These are phyloP conservation scores for Solanum virginianum DNA, from an alignment of 257 asterid genomes.

Conservation along the genomic window DNA sequence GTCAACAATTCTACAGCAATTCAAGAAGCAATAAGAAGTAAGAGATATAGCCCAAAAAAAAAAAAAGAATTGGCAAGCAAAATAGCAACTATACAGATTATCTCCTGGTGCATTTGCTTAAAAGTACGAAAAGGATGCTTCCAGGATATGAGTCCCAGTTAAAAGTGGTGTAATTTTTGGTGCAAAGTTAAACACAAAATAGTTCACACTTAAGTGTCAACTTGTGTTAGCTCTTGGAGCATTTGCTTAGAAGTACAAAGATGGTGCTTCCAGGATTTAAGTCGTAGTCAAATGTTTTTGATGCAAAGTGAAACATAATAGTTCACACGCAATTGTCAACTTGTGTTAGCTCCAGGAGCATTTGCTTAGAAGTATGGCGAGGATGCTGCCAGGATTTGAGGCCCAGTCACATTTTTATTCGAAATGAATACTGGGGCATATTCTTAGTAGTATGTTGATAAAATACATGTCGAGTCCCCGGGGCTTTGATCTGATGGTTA, in stretches of 20 bases:
- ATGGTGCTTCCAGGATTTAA: not conserved
- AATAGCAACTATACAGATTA: too few species aligned
- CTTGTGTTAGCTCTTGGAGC: not conserved
- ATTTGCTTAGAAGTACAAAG: not conserved
- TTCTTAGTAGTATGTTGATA: not conserved
- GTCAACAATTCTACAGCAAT: too few species aligned
- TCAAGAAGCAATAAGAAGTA: too few species aligned
- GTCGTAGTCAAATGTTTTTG: not conserved
- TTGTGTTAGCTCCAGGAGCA: not conserved
- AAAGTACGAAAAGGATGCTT: not conserved
- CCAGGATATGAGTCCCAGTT: not conserved
- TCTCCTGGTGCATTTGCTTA: not conserved
- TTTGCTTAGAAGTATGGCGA: not conserved
- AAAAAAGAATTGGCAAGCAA: too few species aligned
- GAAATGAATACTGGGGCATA: not conserved
- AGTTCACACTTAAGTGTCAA: not conserved
- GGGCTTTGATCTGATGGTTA: not conserved
- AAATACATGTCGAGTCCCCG: not conserved
- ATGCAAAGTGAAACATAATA: not conserved
- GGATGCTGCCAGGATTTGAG: not conserved
- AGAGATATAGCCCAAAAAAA: too few species aligned
- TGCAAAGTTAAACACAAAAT: not conserved
- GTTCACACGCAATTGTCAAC: not conserved
- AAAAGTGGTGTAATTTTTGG: not conserved
- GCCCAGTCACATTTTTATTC: not conserved